Evolutionary conservation across 2,329 filamentous ascomycete genomes (phyloP).

Genomic region (Cladophialophora chaetospira): DNA sequence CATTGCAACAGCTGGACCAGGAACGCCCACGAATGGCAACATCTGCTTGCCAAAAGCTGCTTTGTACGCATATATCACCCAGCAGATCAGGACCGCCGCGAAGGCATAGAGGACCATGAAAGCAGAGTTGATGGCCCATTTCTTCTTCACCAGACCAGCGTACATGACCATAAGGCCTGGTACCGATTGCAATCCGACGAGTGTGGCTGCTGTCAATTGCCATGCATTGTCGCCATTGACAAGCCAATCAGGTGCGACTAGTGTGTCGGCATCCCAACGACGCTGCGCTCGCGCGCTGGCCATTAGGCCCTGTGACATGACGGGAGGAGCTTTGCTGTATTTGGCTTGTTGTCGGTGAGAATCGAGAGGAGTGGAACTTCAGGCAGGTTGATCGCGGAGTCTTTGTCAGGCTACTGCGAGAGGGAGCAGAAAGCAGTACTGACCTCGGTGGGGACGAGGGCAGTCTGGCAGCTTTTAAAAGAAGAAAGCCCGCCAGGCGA

Average conservation of each 20-base stretch:
- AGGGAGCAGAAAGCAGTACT: background rate
- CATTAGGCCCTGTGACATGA: background rate
- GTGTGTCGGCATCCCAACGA: slow-evolving; percentile 30
- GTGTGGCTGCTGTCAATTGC: slow-evolving; percentile 54
- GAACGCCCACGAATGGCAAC: slow-evolving; percentile 52
- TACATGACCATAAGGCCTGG: slow-evolving; percentile 55
- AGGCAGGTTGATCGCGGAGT: background rate
- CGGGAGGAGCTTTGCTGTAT: background rate
- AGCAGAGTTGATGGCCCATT: slow-evolving; percentile 54
- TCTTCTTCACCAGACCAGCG: slow-evolving; percentile 48
- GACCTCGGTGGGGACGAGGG: background rate
- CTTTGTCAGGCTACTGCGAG: background rate
- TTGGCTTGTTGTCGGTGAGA: background rate
- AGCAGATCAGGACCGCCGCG: slow-evolving; percentile 50
- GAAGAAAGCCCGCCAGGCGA: slow-evolving; percentile 13
- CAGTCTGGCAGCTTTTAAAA: slow-evolving; percentile 5
- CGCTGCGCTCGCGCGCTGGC: slow-evolving; percentile 4
- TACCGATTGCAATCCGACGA: slow-evolving; percentile 54
- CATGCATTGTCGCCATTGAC: slow-evolving; percentile 55
- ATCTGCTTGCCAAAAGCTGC: slow-evolving; percentile 53
- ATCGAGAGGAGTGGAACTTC: background rate
- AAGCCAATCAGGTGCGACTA: slow-evolving; percentile 38
- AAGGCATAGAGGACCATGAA: slow-evolving; percentile 58
- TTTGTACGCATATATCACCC: slow-evolving; percentile 55
- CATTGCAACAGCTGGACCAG: slow-evolving; percentile 51